Evolutionary conservation across 2,329 filamentous ascomycete genomes (phyloP).

Genomic region (Xylaria sp.): DNA sequence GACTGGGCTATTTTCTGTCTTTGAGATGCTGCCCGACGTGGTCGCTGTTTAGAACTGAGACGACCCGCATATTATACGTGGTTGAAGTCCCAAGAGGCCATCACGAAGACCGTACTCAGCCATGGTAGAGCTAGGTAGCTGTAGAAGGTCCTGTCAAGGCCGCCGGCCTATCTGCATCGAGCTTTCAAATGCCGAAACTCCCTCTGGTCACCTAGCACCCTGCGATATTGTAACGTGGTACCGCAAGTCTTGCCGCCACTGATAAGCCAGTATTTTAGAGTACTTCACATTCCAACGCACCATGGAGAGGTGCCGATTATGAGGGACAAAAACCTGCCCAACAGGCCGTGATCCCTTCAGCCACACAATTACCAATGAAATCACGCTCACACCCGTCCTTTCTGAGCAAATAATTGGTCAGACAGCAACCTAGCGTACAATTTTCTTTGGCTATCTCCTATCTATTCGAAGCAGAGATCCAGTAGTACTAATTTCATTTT

Average conservation of each 20-base stretch:
- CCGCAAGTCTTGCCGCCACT: constrained; percentile 42
- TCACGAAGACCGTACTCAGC: constrained; percentile 13
- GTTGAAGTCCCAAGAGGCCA: constrained; percentile 25
- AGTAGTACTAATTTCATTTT: constrained; percentile 16
- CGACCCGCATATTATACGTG: constrained; percentile 38
- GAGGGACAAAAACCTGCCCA: constrained; percentile 25
- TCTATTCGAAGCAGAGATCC: constrained; percentile 4
- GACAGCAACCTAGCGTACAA: constrained; percentile 14
- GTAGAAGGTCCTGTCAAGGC: constrained; percentile 19
- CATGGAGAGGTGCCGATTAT: constrained; percentile 25
- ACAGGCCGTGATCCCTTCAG: constrained; percentile 18
- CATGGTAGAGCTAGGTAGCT: constrained; percentile 27
- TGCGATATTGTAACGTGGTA: constrained; percentile 47
- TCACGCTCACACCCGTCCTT: constrained; percentile 18
- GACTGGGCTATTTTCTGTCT: constrained; percentile 21
- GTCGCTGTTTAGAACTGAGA: constrained; percentile 30
- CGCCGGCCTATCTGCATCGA: constrained; percentile 18
- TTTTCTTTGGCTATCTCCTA: constrained; percentile 19
- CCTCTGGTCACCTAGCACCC: constrained; percentile 37
- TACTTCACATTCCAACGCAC: constrained; percentile 12
- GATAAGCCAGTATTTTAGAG: constrained; percentile 30
- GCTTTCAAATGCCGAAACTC: constrained; percentile 42
- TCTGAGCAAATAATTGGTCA: constrained; percentile 7
- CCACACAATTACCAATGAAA: constrained; percentile 30
- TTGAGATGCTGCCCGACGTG: constrained; percentile 34